Conservation (phyloP, 192 early-diverging fungal species). For the Podila epigama region DNA sequence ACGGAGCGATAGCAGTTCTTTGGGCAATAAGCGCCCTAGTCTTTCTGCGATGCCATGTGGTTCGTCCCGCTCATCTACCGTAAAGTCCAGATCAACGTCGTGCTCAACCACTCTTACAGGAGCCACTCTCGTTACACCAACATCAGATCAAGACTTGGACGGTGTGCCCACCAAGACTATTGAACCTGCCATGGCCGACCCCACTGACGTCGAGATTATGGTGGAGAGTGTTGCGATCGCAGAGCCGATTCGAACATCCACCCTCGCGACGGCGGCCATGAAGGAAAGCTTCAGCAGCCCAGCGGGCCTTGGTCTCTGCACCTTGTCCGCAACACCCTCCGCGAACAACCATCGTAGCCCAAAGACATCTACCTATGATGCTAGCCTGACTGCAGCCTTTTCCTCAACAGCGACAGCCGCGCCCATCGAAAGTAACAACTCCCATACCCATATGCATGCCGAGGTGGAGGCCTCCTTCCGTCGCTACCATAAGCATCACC, state of each 20-base stretch:
- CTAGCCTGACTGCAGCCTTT: too few species aligned
- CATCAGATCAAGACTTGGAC: background rate
- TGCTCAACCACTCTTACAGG: background rate
- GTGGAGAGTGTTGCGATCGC: background rate
- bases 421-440: background rate
- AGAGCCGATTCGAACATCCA: background rate
- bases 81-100: background rate
- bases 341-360: background rate
- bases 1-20: too few species aligned
- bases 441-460: background rate
- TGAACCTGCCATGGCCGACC: background rate
- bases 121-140: background rate
- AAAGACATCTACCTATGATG: background rate
- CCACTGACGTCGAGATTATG: background rate
- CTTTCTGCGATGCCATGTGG: background rate
- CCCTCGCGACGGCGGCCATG: background rate
- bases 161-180: background rate
- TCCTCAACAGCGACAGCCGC: too few species aligned
- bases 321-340: conserved; percentile 9
- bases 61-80: background rate
- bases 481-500: conserved; percentile 31
- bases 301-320: conserved; percentile 20
- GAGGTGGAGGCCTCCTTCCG: conserved; percentile 33
- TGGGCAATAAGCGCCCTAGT: background rate
- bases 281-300: conserved; percentile 29